Base-by-base conservation (phyloP, 257 asterid genomes). In the Nicotiana attenuata region DNA sequence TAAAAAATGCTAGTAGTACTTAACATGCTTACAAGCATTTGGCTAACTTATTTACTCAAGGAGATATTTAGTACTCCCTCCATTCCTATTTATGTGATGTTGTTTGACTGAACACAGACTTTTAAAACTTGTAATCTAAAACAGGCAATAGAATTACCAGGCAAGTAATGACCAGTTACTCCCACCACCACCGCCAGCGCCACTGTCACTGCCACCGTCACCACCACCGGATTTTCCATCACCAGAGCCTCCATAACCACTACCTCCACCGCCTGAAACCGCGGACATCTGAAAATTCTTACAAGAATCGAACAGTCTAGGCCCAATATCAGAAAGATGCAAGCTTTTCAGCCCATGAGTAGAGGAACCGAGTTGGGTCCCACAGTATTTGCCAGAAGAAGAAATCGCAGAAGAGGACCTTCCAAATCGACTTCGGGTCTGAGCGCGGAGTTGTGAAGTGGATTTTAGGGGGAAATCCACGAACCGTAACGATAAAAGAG, bases 131-230 rank as follows among this genome's bases (percentile, higher is more conserved):
- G 38, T 33, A 33, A 5, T 4, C 38, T 5, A 33, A 41, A 41
- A 41, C 50, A 41, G 9, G 50, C 45, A 35, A 35, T 35, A 35
- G 45, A 45, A 71, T 45, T 90, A 95, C 98, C 99, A 93, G 16
- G 96, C 85, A 77, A 95, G 80, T 53, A 95, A 63, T 14, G 97
- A 89, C 91, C 93, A 89, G 65, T 84, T 85, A 75, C 87, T 86
- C 47, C 83, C 91, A 79, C 82, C 14, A 45, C 65, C 53, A 10
- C 65, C 81, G 5, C 64, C 85, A 52, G 85, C 87, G 13, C 85
- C 91, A 15, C 88, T 86, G 31, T 63, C 80, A 22, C 87, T 61
- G 14, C 84, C 78, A 31, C 90, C 87, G 15, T 84, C 90, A 4
- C 90, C 93, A 9, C 89, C 92, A 15, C 92, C 85, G 4, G 87